These are phyloP conservation scores for Pichia sp. DNA, from an alignment of 1,139 yeast species.

Conservation along the genomic window DNA sequence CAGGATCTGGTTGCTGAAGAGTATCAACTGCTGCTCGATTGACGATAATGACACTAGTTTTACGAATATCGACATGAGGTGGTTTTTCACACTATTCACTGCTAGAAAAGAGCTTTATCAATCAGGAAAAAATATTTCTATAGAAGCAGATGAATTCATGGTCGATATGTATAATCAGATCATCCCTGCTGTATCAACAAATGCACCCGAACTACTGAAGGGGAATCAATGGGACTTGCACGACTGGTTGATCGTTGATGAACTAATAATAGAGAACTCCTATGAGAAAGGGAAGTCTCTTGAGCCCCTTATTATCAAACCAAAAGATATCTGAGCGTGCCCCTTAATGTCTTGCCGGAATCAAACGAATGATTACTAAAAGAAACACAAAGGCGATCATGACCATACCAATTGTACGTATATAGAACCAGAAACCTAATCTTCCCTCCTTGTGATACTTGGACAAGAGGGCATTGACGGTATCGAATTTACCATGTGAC, in stretches of 20 bases:
- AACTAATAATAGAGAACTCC: constrained; percentile 14
- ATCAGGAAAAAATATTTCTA: constrained; percentile 26
- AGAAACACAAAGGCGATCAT: constrained; percentile 21
- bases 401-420: constrained; percentile 19
- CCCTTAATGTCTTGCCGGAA: constrained; percentile 23
- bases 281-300: constrained; percentile 22
- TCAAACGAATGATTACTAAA: constrained; percentile 22
- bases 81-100: constrained; percentile 41
- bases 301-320: constrained; percentile 20
- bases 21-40: constrained; percentile 38
- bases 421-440: constrained; percentile 26
- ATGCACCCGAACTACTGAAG: constrained; percentile 41
- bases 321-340: constrained; percentile 3
- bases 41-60: constrained; percentile 12
- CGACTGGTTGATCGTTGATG: constrained; percentile 14
- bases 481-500: constrained; percentile 22
- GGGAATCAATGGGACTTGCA: constrained; percentile 54
- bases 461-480: constrained; percentile 20
- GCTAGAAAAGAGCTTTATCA: constrained; percentile 28
- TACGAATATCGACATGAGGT: constrained; percentile 30
- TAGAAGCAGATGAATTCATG: constrained; percentile 46
- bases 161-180: constrained; percentile 41
- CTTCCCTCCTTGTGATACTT: constrained; percentile 27
- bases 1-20: constrained; percentile 52
- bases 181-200: constrained; percentile 41